Percentiles rank a stretch among this genome's conserved stretches.
These are phyloP conservation scores for Penicillium sp. DNA, from an alignment of 2,329 filamentous ascomycete genomes.

Conservation along the genomic window DNA sequence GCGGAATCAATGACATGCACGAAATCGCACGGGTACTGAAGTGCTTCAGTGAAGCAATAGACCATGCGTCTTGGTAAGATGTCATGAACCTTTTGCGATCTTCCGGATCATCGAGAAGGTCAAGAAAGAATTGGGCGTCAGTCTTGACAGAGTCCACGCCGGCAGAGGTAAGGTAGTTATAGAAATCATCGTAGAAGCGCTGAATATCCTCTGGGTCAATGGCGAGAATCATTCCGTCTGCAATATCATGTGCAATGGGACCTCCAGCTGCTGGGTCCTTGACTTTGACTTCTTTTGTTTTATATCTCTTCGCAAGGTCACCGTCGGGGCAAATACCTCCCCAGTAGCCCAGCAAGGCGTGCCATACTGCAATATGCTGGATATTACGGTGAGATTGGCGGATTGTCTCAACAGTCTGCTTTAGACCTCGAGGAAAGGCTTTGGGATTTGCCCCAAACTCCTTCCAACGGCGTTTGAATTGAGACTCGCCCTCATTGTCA, in stretches of 20 bases:
- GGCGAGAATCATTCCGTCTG: conserved; percentile 63
- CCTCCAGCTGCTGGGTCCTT: conserved; percentile 57
- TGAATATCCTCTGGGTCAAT: conserved; percentile 73
- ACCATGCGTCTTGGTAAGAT: conserved; percentile 85
- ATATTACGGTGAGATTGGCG: conserved; percentile 70
- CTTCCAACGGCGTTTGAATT: conserved; percentile 64
- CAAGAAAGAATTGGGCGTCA: conserved; percentile 87
- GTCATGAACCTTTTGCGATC: conserved; percentile 71
- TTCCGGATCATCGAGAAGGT: conserved; percentile 68
- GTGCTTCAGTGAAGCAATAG: conserved; percentile 71
- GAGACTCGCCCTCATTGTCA: conserved; percentile 54
- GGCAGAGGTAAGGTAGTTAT: conserved; percentile 70
- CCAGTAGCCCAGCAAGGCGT: conserved; percentile 87
- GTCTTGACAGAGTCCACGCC: conserved; percentile 90
- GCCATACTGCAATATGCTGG: conserved; percentile 89
- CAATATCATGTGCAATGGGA: conserved; percentile 25
- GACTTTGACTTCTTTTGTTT: conserved; percentile 63
- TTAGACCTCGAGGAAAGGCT: conserved; percentile 79
- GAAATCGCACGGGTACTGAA: conserved; percentile 79
- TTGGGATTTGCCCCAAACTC: conserved; percentile 82
- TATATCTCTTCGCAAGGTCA: conserved; percentile 74
- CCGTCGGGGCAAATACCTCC: conserved; percentile 78
- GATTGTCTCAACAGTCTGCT: conserved; percentile 68
- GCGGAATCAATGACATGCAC: conserved; percentile 91
- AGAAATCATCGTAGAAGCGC: conserved; percentile 88